Base-by-base conservation (phyloP, 805 yeast genomes). In the Zygosaccharomyces gambellarensis region DNA sequence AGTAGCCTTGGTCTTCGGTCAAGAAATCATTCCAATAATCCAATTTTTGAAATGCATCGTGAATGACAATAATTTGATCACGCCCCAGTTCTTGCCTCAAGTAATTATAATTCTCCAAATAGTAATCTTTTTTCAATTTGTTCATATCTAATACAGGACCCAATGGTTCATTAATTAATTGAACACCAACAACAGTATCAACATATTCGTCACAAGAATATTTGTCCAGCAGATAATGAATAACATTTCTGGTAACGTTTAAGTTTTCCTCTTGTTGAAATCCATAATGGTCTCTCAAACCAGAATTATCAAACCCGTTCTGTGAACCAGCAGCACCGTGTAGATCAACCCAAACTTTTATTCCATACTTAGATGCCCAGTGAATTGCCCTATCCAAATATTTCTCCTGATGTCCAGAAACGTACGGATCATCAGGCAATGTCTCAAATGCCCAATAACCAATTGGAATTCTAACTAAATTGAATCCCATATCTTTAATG, bases 281-380 rank as follows among this genome's bases (percentile, higher is more conserved):
- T 2, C 67, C 67, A 43, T 74, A 62, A 1, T 59, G 36, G 63
- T 85, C 97, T 60, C 96, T 78, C 54, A 79, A 71, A 25, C 98
- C 98, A 7, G 96, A 87, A 73, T 90, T 90, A 69, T 90, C 98
- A 62, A 89, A 92, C 11, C 97, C 97, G 65, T 90, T 90, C 68
- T 90, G 98, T 21, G 96, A 86, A 21, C 97, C 97, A 30, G 96
- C 95, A n/a, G 86, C 95, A 54, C 97, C 97, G 65, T 90, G 98
- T 61, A 90, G 70, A 67, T 92, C 97, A 39, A 90, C 77, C 97
- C 96, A 89, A 22, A 81, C 95, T 63, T 83, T 82, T 54, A 90
- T 63, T 36, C 75, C 77, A 55, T 82, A 62, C 14, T 72, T 70
- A 43, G 79, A 67, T 39, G 87, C 81, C 97, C 97, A 92, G 14